Base-by-base conservation (phyloP, 2,329 filamentous ascomycete genomes). In the Neofusicoccum cordaticola region DNA sequence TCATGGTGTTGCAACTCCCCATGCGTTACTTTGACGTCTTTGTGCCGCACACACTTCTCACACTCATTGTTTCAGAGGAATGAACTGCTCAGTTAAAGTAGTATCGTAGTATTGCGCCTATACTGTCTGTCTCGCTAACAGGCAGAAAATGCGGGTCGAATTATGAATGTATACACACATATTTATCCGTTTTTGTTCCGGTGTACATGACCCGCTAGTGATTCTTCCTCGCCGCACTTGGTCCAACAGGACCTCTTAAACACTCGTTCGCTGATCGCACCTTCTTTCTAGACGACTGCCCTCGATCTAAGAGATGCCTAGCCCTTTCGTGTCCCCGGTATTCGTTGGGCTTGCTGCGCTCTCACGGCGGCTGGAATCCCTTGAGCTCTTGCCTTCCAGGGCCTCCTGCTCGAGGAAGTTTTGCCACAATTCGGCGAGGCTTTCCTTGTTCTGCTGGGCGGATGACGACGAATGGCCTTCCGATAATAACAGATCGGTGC, bases 401-500 rank as follows among this genome's bases (percentile, higher is more conserved):
- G 86, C 85, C 72, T 89, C 87, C 67, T 86, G 85, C 77, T 97
- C 93, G 34, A 98, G 80, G 78, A 98, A 98, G 48, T 90, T 90
- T n/a, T 92, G 50, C 93, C 93, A 98, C 22, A 98, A 81, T 72
- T 97, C 94, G 9, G 93, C 91, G 6, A 98, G 81, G 0, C 90
- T 92, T 78, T 97, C 94, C 76, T 89, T 92, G 67, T 84, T 77
- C 22, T 48, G 50, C 52, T 57, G 52, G 11, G 44, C 52, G n/a
- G 61, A 63, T 7, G 61, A 63, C 66, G 79, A 72, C 69, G 85
- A 78, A 75, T 80, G 79, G 75, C 80, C 79, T 82, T 62, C 91
- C 88, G 63, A 75, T 19, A 87, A 81, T 75, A 94, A 90, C 72
- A 93, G 91, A 65, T 96, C 93, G n/a, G 86, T 83, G 66, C 84